Percentiles rank a stretch among this genome's conserved stretches.
These are phyloP conservation scores for Suhomyces taliae DNA, from an alignment of 1,139 yeast species.

Conservation along the genomic window DNA sequence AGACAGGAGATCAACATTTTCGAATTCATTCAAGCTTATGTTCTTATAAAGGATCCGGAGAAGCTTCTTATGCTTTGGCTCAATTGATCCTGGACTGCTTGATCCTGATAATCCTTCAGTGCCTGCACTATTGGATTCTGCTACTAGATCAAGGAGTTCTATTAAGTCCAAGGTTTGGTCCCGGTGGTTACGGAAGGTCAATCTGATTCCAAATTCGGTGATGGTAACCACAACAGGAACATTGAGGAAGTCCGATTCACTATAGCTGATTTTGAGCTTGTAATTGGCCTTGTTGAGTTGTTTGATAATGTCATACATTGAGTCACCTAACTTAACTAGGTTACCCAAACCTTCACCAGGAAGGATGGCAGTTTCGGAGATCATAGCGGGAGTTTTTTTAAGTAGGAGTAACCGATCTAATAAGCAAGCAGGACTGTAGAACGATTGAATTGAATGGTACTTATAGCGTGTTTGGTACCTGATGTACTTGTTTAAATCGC, in stretches of 20 bases:
- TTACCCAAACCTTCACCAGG: constrained; percentile 41
- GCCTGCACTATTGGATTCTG: background rate
- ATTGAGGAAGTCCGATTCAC: constrained; percentile 20
- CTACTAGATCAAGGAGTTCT: constrained; percentile 37
- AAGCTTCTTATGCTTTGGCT: constrained; percentile 4
- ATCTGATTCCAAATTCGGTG: constrained; percentile 31
- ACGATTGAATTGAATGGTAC: too few relatives aligned
- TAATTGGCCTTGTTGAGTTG: constrained; percentile 25
- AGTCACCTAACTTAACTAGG: constrained; percentile 27
- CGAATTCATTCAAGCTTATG: constrained; percentile 27
- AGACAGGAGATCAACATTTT: constrained; percentile 8
- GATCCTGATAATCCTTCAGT: background rate
- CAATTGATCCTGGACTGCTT: constrained; percentile 2
- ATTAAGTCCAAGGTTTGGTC: constrained; percentile 48
- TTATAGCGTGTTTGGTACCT: too few relatives aligned
- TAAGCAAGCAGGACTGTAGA: too few relatives aligned
- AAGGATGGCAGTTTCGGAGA: constrained; percentile 23
- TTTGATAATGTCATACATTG: constrained; percentile 28
- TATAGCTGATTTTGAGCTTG: constrained; percentile 17
- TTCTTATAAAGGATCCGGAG: constrained; percentile 35
- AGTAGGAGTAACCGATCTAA: background rate
- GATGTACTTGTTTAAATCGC: background rate
- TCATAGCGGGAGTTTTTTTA: constrained; percentile 12
- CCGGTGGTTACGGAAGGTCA: constrained; percentile 41
- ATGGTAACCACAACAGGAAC: constrained; percentile 35